phyloP scores from a whole-genome alignment of 2,329 filamentous ascomycete species.

The Paecilomyces sp. region DNA sequence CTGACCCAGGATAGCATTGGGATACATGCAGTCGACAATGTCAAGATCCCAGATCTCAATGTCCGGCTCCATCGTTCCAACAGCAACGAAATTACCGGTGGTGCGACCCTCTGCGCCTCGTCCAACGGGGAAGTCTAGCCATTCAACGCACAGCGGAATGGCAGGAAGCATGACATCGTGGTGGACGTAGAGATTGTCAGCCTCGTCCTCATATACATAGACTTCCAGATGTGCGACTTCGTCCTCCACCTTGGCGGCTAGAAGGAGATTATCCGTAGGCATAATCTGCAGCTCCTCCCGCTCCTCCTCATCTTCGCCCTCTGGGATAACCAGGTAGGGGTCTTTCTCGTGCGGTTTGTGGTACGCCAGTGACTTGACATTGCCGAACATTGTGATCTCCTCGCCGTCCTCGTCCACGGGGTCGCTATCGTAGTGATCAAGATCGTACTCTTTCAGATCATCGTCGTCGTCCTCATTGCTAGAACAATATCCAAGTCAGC shows the following conservation, averaged over 20 bases:
- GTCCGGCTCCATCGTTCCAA: conserved; percentile 96
- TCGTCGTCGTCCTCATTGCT: conserved; percentile 57
- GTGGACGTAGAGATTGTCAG: conserved; percentile 96
- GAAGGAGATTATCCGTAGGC: conserved; percentile 82
- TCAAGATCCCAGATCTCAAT: conserved; percentile 99
- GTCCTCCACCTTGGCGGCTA: conserved; percentile 92
- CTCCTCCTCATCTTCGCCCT: conserved; percentile 77
- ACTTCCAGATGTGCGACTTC: conserved; percentile 95
- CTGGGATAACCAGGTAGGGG: conserved; percentile 87
- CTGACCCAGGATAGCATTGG: conserved; percentile 88
- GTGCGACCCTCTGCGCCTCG: conserved; percentile 59
- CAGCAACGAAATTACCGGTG: conserved; percentile 82
- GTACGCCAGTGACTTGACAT: conserved; percentile 87
- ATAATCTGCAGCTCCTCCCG: conserved; percentile 90
- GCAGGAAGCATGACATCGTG: conserved; percentile 99
- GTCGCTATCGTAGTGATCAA: conserved; percentile 92
- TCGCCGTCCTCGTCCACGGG: conserved; percentile 59
- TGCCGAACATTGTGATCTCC: conserved; percentile 87
- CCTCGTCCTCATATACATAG: conserved; percentile 92
- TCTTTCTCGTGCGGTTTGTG: conserved; percentile 92
- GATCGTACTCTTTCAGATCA: conserved; percentile 90
- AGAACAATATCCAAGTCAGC: background rate
- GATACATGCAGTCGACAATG: conserved; percentile 95
- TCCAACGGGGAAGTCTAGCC: conserved; percentile 86
- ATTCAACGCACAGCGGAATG: conserved; percentile 91